Evolutionary conservation across 2,329 filamentous ascomycete genomes (phyloP).

Genomic region (Curvularia lunata): DNA sequence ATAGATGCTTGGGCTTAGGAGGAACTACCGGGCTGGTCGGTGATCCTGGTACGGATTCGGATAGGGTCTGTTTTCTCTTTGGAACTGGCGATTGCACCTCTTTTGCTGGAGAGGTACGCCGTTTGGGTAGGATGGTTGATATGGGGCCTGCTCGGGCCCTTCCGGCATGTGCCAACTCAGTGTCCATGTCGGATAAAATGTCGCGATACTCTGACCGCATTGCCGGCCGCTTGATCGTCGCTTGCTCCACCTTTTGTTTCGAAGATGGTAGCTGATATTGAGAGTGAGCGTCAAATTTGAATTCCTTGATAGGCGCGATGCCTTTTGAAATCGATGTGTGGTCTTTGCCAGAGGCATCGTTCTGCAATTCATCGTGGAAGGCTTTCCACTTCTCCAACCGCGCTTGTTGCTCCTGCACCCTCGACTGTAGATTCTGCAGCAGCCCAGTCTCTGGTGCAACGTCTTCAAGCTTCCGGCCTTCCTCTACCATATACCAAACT

Average conservation of each 20-base stretch:
- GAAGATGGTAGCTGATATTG: conserved; percentile 35
- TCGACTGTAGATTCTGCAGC: conserved; percentile 72
- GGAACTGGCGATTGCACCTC: conserved; percentile 26
- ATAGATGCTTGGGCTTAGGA: conserved; percentile 20
- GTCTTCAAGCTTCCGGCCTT: conserved; percentile 63
- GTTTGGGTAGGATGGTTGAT: conserved; percentile 17
- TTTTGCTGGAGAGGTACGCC: conserved; percentile 31
- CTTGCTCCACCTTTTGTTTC: conserved; percentile 16
- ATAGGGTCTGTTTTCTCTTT: conserved; percentile 27
- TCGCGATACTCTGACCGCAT: conserved; percentile 31
- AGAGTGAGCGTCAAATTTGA: conserved; percentile 45
- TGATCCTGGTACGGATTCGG: conserved; percentile 22
- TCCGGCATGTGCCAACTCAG: conserved; percentile 31
- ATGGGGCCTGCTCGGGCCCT: conserved; percentile 26
- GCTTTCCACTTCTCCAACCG: conserved; percentile 75
- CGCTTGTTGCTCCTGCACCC: conserved; percentile 70
- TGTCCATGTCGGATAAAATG: conserved; percentile 42
- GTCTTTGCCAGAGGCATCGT: conserved; percentile 13
- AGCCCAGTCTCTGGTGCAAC: conserved; percentile 61
- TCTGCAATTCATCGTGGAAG: conserved; percentile 60
- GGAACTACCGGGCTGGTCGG: conserved; percentile 19
- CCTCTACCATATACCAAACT: conserved; percentile 72
- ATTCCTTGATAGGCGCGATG: conserved; percentile 18
- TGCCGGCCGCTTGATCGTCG: conserved; percentile 12
- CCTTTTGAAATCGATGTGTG: conserved; percentile 7